phyloP scores from a whole-genome alignment of 1,284 basidiomycete genomes.

The Apiotrichum montevideense region DNA sequence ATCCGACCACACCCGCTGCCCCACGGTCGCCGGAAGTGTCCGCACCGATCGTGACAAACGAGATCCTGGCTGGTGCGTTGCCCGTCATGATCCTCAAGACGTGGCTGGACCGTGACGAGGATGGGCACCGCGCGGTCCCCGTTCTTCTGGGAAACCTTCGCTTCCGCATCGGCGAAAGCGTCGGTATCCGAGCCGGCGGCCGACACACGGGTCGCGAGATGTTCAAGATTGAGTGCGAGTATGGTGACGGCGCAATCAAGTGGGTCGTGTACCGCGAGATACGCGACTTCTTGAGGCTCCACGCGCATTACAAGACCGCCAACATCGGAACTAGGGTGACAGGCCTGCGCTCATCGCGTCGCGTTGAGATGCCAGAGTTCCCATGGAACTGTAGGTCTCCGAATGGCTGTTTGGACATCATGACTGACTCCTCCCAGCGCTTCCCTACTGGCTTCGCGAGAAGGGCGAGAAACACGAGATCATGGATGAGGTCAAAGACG shows the following conservation, averaged over 20 bases:
- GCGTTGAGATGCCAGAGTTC: constrained; percentile 83
- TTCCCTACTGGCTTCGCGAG: constrained; percentile 59
- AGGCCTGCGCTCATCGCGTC: constrained; percentile 54
- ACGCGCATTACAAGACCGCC: constrained; percentile 83
- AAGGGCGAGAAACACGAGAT: not conserved
- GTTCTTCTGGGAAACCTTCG: constrained; percentile 58
- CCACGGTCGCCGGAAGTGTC: not conserved
- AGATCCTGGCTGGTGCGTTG: constrained; percentile 73
- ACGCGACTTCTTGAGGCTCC: constrained; percentile 84
- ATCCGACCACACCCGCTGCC: not conserved
- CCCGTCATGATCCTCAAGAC: constrained; percentile 77
- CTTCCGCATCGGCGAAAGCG: constrained; percentile 45
- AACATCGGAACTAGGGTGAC: constrained; percentile 54
- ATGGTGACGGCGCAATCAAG: constrained; percentile 86
- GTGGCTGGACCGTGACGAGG: constrained; percentile 88
- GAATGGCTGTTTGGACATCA: not conserved
- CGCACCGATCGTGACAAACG: constrained; percentile 58
- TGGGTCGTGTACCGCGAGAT: constrained; percentile 97
- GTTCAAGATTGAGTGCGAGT: constrained; percentile 65
- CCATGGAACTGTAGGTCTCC: constrained; percentile 54
- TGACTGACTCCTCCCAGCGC: constrained; percentile 48
- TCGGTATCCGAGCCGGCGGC: constrained; percentile 27
- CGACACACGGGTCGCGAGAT: constrained; percentile 38
- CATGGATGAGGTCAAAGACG: constrained; percentile 53
- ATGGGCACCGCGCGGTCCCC: constrained; percentile 73